A percentile compares a stretch with the other conserved stretches of the same genome.
These are phyloP conservation scores for Friedmanniomyces endolithicus DNA, from an alignment of 495 filamentous ascomycete species.

Conservation along the genomic window DNA sequence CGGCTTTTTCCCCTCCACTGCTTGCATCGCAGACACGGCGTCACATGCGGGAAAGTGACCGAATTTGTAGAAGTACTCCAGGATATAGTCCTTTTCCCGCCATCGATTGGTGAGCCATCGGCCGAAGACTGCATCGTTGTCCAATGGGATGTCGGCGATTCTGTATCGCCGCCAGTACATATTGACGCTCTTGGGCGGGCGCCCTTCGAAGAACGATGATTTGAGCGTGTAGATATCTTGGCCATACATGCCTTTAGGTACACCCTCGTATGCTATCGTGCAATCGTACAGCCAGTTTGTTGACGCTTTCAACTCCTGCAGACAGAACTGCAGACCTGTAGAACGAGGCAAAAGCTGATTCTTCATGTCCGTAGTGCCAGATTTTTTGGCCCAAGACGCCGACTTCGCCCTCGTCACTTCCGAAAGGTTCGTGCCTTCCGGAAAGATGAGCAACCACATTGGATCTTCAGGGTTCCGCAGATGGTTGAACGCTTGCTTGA, in stretches of 20 bases:
- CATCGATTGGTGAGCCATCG: slow-evolving; percentile 33
- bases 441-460: slow-evolving; percentile 35
- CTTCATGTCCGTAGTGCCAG: slow-evolving; percentile 32
- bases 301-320: slow-evolving; percentile 28
- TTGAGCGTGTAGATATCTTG: slow-evolving; percentile 35
- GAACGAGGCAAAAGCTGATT: slow-evolving; percentile 32
- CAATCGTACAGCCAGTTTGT: slow-evolving; percentile 35
- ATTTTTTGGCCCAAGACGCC: slow-evolving; percentile 30
- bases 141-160: slow-evolving; percentile 27
- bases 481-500: slow-evolving; percentile 26
- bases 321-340: slow-evolving; percentile 31
- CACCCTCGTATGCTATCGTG: slow-evolving; percentile 34
- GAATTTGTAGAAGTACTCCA: slow-evolving; percentile 29
- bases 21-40: slow-evolving; percentile 15
- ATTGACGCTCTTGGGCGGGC: slow-evolving; percentile 34
- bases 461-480: slow-evolving; percentile 30
- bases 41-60: slow-evolving; percentile 29
- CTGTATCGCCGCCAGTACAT: slow-evolving; percentile 35
- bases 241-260: slow-evolving; percentile 31
- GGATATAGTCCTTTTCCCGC: slow-evolving; percentile 34
- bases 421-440: slow-evolving; percentile 33
- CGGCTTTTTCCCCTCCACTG: slow-evolving; percentile 14
- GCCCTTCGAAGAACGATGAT: slow-evolving; percentile 33
- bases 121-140: slow-evolving; percentile 29
- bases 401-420: slow-evolving; percentile 26